Evolutionary conservation across 2,329 filamentous ascomycete species (phyloP).

Genomic region (Sarocladiaceae sp.): DNA sequence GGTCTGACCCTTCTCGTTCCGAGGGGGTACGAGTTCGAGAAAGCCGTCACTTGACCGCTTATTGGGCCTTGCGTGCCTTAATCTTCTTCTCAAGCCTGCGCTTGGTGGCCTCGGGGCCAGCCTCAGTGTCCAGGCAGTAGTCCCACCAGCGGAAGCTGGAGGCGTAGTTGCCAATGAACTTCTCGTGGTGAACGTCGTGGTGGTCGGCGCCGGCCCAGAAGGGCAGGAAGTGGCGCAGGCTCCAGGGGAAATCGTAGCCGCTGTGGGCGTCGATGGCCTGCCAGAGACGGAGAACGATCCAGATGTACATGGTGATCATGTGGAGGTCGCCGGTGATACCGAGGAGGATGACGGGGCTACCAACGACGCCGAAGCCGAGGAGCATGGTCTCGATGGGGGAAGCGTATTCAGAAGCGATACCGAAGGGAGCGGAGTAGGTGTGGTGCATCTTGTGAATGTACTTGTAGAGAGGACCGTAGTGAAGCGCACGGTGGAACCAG

Average conservation of each 20-base stretch:
- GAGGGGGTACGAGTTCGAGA: neutral
- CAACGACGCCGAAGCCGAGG: constrained; percentile 80
- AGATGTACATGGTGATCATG: constrained; percentile 94
- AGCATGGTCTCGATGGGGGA: constrained; percentile 97
- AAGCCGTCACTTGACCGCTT: constrained; percentile 21
- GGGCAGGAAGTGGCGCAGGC: constrained; percentile 86
- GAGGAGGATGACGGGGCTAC: constrained; percentile 77
- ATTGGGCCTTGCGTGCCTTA: constrained; percentile 55
- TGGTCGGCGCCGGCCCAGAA: constrained; percentile 98
- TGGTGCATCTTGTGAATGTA: constrained; percentile 98
- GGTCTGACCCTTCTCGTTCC: neutral
- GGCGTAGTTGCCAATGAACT: constrained; percentile 96
- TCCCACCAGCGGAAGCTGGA: constrained; percentile 99
- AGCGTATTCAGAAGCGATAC: constrained; percentile 92
- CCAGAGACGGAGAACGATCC: constrained; percentile 89
- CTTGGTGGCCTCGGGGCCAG: constrained; percentile 80
- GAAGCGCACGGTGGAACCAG: constrained; percentile 87
- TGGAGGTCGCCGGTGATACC: constrained; percentile 80
- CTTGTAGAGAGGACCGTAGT: constrained; percentile 94
- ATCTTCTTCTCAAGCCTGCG: constrained; percentile 73
- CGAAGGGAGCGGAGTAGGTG: constrained; percentile 96
- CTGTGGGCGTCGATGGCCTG: constrained; percentile 97
- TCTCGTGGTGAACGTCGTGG: constrained; percentile 96
- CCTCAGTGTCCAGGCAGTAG: constrained; percentile 87
- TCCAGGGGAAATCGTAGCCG: constrained; percentile 98